These are phyloP conservation scores for Fusarium agapanthi DNA, from an alignment of 2,329 filamentous ascomycete species.

Conservation along the genomic window DNA sequence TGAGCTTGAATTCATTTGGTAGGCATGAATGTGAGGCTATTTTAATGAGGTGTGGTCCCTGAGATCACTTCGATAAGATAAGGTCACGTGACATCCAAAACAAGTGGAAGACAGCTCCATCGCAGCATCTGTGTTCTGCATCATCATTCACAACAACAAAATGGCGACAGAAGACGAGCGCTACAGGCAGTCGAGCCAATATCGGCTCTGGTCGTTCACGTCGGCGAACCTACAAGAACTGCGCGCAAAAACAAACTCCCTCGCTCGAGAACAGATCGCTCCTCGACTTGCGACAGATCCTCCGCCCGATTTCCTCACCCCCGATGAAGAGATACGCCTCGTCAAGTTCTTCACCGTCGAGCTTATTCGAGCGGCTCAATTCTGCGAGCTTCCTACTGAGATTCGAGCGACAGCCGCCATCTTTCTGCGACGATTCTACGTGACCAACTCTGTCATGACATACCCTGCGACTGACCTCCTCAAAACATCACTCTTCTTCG, in stretches of 20 bases:
- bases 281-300: constrained; percentile 62
- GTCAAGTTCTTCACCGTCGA: constrained; percentile 78
- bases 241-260: constrained; percentile 79
- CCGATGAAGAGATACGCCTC: constrained; percentile 83
- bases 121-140: neutral
- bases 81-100: constrained; percentile 15
- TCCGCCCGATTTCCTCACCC: constrained; percentile 80
- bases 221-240: constrained; percentile 74
- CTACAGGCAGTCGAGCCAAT: constrained; percentile 91
- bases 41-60: neutral
- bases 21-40: neutral
- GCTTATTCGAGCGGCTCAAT: constrained; percentile 64
- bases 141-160: constrained; percentile 33
- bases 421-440: constrained; percentile 93
- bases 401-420: constrained; percentile 77
- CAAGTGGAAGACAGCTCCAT: neutral
- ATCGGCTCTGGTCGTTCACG: constrained; percentile 91
- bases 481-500: constrained; percentile 90
- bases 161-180: constrained; percentile 89
- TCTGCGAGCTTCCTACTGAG: constrained; percentile 60
- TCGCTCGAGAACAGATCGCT: constrained; percentile 72
- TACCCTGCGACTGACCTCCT: constrained; percentile 91
- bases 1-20: neutral
- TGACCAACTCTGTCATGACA: constrained; percentile 95
- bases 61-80: constrained; percentile 14